Base-by-base conservation (phyloP, 345 rosid genomes). In the Citrus glauca region DNA sequence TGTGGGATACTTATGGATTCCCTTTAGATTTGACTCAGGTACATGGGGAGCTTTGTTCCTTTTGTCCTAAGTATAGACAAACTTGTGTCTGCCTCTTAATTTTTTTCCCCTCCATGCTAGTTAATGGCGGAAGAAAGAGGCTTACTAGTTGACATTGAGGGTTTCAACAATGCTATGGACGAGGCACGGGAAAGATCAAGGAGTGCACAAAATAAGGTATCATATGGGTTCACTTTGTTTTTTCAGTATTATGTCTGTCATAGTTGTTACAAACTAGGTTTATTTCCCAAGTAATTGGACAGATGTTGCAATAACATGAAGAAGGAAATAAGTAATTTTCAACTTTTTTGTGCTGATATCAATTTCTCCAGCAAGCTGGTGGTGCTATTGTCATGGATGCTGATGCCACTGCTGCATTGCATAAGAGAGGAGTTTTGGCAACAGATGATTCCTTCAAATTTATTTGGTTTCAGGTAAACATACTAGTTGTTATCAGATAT, bases 1-100 rank as follows among this genome's bases (percentile, higher is more conserved):
- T 96, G 82, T 96, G 98, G 99, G 98, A 94, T 75, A 96, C 97
- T 48, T 96, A 84, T 89, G 99, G 99, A 79, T 96, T 96, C 85
- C 97, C 98, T 25, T 70, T 96, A 85, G 98, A 96, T 87, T 86
- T 96, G 81, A 96, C 98, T 78, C 97, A 94, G 96, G 99, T 95
- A 88, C 35, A 53, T 22, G 7, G 7, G 25, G 22, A 71, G 25
- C 73, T 71, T 53, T 40, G 10, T 81, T 77, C 66, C 1, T 30
- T 78, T n/a, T 61, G 35, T 56, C 48, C 5, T 63, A n/a, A 5
- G 4, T 74, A 33, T 69, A 4, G 32, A 60, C 25, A 66, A 74
- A 35, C 66, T 65, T 78, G 45, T n/a, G 17, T 79, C 61, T 76
- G 32, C 4, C 71, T 79, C 60, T 50, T 84, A 69, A 77, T 70